phyloP scores from a whole-genome alignment of 2,329 filamentous ascomycete species.

The Akanthomyces dipterigenus region DNA sequence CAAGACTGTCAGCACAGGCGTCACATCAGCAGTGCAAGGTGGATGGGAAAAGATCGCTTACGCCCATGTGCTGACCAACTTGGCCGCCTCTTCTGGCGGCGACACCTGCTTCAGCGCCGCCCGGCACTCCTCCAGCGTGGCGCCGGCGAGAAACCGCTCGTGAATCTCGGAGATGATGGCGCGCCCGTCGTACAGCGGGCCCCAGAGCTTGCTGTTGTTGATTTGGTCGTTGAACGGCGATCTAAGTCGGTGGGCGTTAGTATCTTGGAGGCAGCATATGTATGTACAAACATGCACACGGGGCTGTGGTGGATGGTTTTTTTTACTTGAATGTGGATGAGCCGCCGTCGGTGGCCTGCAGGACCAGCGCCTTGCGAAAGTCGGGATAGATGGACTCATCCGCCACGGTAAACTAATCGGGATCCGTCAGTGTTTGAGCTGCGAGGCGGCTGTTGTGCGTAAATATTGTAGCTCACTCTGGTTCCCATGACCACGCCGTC shows the following conservation, averaged over 20 bases:
- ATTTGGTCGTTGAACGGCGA: conserved; percentile 38
- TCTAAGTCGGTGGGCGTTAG: conserved; percentile 7
- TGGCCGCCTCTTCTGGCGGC: conserved; percentile 25
- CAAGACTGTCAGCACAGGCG: background rate
- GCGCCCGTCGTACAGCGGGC: conserved; percentile 37
- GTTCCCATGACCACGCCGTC: conserved; percentile 40
- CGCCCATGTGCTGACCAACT: conserved; percentile 31
- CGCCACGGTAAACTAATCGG: conserved; percentile 37
- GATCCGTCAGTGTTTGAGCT: background rate
- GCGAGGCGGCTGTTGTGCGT: too few relatives aligned
- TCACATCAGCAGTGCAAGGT: background rate
- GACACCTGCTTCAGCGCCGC: conserved; percentile 32
- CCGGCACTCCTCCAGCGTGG: conserved; percentile 36
- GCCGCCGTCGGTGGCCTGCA: conserved; percentile 37
- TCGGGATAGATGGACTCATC: conserved; percentile 36
- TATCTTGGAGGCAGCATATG: background rate
- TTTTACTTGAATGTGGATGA: conserved; percentile 39
- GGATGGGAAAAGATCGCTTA: too few relatives aligned
- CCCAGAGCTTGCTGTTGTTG: conserved; percentile 32
- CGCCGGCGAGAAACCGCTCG: conserved; percentile 31
- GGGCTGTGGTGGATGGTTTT: background rate
- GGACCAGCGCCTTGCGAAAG: conserved; percentile 32
- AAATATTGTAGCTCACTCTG: conserved; percentile 25
- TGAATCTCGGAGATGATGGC: conserved; percentile 34
- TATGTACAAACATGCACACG: background rate